These are phyloP conservation scores for Aspergillus uvarum DNA, from an alignment of 2,329 filamentous ascomycete species.

Conservation along the genomic window DNA sequence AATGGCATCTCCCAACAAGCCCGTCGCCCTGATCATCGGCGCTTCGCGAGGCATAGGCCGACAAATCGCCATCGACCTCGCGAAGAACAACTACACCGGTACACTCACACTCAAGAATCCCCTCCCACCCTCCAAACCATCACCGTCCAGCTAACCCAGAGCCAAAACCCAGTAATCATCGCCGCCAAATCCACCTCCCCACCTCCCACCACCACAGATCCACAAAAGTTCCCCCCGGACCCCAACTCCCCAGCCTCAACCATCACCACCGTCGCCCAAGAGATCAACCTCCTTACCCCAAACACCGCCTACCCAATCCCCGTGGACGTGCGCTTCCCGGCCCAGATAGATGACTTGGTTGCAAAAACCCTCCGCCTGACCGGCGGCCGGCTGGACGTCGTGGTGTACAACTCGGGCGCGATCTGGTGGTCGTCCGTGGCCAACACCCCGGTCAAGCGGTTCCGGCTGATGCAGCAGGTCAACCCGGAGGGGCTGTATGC, in stretches of 20 bases:
- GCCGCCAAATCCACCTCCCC: slow-evolving; percentile 68
- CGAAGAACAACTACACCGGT: slow-evolving; percentile 70
- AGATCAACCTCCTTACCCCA: slow-evolving; percentile 64
- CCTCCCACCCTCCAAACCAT: background rate
- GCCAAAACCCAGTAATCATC: slow-evolving; percentile 61
- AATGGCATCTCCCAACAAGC: slow-evolving; percentile 13
- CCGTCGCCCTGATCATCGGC: slow-evolving; percentile 70
- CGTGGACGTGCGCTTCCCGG: slow-evolving; percentile 68
- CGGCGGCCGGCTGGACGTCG: slow-evolving; percentile 65
- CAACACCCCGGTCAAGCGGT: slow-evolving; percentile 72
- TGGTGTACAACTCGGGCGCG: slow-evolving; percentile 81
- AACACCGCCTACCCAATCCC: slow-evolving; percentile 64
- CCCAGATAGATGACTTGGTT: slow-evolving; percentile 62
- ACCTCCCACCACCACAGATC: slow-evolving; percentile 53
- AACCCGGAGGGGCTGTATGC: slow-evolving; percentile 76
- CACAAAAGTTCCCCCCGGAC: slow-evolving; percentile 67
- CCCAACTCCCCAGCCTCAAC: slow-evolving; percentile 74
- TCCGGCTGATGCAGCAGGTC: slow-evolving; percentile 73
- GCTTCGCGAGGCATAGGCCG: slow-evolving; percentile 78
- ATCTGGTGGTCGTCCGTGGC: slow-evolving; percentile 80
- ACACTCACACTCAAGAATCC: slow-evolving; percentile 13
- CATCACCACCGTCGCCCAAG: slow-evolving; percentile 74
- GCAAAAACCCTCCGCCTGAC: slow-evolving; percentile 59
- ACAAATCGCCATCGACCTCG: slow-evolving; percentile 75
- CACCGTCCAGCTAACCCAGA: slow-evolving; percentile 2